Evolutionary conservation across 495 filamentous ascomycete species (phyloP).

Genomic region (Penicillium arizonense): DNA sequence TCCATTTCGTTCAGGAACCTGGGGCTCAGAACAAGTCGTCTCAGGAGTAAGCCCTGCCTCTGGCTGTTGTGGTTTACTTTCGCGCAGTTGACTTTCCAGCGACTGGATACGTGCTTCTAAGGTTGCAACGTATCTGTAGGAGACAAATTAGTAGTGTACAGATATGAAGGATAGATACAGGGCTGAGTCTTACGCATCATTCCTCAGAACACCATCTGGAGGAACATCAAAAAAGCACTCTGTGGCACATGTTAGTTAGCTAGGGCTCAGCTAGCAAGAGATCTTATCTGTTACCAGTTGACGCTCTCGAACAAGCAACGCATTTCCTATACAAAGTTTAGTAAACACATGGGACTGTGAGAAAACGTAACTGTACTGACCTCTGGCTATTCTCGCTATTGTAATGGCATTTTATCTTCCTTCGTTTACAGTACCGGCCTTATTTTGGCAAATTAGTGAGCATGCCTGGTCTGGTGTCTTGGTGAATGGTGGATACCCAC

Average conservation of each 20-base stretch:
- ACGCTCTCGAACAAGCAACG: conserved; percentile 5
- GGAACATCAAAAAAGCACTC: conserved; percentile 12
- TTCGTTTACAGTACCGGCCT: conserved; percentile 14
- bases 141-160: neutral
- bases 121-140: conserved; percentile 11
- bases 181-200: conserved; percentile 4
- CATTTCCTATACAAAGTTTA: neutral
- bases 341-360: too few species aligned
- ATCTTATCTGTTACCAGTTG: neutral
- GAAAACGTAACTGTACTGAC: neutral
- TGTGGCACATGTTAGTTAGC: neutral
- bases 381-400: conserved; percentile 2
- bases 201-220: conserved; percentile 9
- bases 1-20: neutral
- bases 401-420: conserved; percentile 15
- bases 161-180: neutral
- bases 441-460: neutral
- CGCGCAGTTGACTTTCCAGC: conserved; percentile 5
- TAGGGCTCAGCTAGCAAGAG: neutral
- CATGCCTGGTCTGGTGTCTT: neutral
- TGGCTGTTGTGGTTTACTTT: neutral
- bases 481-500: conserved; percentile 1
- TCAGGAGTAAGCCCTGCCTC: neutral
- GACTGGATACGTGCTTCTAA: conserved; percentile 5
- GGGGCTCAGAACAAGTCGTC: neutral